Conservation (phyloP, 805 yeast species). For the Pichia cabralensis region DNA sequence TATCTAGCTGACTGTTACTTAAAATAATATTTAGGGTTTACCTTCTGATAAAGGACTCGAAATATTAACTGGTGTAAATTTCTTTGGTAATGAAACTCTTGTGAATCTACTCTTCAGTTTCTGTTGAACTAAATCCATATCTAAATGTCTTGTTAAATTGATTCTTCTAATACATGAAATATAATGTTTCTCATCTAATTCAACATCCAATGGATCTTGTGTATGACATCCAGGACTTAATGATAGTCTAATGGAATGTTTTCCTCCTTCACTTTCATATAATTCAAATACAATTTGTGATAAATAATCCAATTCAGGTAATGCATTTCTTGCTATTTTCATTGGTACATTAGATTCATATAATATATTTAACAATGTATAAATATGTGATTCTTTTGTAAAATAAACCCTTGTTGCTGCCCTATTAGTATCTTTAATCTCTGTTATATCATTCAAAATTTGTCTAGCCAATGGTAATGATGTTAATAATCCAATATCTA, state of each 20-base stretch:
- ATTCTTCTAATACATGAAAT: constrained; percentile 92
- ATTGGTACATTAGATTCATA: constrained; percentile 93
- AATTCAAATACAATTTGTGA: constrained; percentile 92
- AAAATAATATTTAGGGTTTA: constrained; percentile 12
- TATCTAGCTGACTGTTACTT: too few species aligned
- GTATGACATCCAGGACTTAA: constrained; percentile 98
- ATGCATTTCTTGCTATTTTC: constrained; percentile 86
- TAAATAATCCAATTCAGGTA: constrained; percentile 91
- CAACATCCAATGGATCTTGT: constrained; percentile 94
- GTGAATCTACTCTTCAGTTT: constrained; percentile 72
- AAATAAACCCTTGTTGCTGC: constrained; percentile 86
- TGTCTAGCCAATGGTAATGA: constrained; percentile 90
- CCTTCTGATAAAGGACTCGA: constrained; percentile 37
- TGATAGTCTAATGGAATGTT: constrained; percentile 84
- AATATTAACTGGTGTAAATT: constrained; percentile 80
- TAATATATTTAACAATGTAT: constrained; percentile 80
- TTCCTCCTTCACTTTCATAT: constrained; percentile 65
- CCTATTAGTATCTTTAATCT: constrained; percentile 64
- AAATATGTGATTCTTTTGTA: constrained; percentile 95
- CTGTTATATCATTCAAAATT: constrained; percentile 68
- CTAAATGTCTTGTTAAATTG: constrained; percentile 85
- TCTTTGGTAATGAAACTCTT: constrained; percentile 85
- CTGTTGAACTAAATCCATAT: constrained; percentile 78
- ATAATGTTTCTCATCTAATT: constrained; percentile 90
- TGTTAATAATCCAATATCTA: constrained; percentile 91